Evolutionary conservation across 2,329 filamentous ascomycete species (phyloP).

Genomic region (Karstenula rhodostoma): DNA sequence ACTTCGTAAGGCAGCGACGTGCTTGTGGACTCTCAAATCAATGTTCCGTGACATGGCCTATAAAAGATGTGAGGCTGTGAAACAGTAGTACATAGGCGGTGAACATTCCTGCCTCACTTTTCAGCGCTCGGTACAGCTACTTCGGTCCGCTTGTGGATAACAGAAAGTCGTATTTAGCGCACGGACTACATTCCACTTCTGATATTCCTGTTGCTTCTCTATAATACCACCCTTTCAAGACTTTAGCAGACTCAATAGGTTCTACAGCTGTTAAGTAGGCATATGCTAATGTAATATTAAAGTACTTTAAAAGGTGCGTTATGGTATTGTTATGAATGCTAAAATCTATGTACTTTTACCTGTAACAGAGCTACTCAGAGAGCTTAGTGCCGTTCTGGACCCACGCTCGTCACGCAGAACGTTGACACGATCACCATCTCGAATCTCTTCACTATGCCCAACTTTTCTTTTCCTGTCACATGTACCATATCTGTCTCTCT

Average conservation of each 20-base stretch:
- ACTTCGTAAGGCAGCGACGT: background rate
- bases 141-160: too few species aligned
- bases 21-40: background rate
- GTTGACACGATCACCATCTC: background rate
- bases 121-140: background rate
- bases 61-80: background rate
- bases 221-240: too few species aligned
- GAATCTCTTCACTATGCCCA: background rate
- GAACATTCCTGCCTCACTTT: background rate
- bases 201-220: too few species aligned
- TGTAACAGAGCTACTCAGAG: too few species aligned
- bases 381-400: background rate
- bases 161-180: too few species aligned
- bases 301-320: too few species aligned
- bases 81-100: background rate
- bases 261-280: too few species aligned
- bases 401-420: background rate
- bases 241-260: too few species aligned
- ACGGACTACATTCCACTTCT: too few species aligned
- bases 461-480: background rate
- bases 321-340: too few species aligned
- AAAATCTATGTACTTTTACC: too few species aligned
- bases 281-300: too few species aligned
- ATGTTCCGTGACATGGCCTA: background rate
- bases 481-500: background rate